phyloP scores from a whole-genome alignment of 257 asterid genomes.

The Solanum arcanum region DNA sequence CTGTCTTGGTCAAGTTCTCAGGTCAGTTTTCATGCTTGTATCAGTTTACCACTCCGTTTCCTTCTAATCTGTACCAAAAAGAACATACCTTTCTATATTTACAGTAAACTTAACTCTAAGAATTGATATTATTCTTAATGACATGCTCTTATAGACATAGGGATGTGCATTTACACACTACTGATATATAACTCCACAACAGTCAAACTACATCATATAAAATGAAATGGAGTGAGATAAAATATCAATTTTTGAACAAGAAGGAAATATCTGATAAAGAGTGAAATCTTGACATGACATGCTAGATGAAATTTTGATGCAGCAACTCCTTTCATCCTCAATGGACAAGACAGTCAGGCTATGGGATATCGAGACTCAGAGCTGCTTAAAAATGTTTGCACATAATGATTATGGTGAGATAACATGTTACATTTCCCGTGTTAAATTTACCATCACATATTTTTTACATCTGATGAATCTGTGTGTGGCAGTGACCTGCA shows the following conservation, averaged over 20 bases:
- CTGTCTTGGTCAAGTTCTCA: constrained; percentile 18
- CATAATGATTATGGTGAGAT: constrained; percentile 85
- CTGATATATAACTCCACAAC: not conserved
- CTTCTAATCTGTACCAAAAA: not conserved
- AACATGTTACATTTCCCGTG: constrained; percentile 1
- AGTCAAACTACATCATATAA: not conserved
- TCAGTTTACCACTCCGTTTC: not conserved
- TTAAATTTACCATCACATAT: constrained; percentile 5
- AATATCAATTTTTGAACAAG: not conserved
- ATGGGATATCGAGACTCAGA: constrained; percentile 61
- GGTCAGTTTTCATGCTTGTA: not conserved
- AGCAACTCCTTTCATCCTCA: constrained; percentile 80
- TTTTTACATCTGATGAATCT: constrained; percentile 9
- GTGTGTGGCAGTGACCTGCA: constrained; percentile 57
- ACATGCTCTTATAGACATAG: not conserved
- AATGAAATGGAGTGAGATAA: not conserved
- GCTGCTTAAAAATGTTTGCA: constrained; percentile 71
- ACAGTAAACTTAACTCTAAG: not conserved
- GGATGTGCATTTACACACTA: not conserved
- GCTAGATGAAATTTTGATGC: constrained; percentile 5
- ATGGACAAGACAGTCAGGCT: constrained; percentile 83
- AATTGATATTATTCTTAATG: not conserved
- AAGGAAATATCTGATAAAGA: not conserved
- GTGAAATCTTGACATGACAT: not conserved
- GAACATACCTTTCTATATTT: not conserved